phyloP scores from a whole-genome alignment of 306 rosid species.

The Canavalia ensiformis region DNA sequence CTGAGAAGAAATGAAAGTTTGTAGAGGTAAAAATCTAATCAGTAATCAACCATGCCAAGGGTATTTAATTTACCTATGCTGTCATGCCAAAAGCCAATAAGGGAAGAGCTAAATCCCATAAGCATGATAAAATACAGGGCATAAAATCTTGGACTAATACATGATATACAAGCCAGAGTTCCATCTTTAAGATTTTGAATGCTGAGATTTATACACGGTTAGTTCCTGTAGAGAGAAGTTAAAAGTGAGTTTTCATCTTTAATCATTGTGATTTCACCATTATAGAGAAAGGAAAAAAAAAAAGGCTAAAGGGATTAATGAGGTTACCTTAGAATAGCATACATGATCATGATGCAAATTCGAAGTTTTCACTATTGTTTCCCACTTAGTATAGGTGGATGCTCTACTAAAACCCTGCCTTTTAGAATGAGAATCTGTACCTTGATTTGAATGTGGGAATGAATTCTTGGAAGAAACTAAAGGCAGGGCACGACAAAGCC shows the following conservation, averaged over 20 bases:
- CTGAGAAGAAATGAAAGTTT: not conserved
- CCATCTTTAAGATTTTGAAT: slow-evolving; percentile 60
- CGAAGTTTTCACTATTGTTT: slow-evolving; percentile 88
- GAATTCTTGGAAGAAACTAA: slow-evolving; percentile 64
- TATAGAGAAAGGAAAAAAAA: not conserved
- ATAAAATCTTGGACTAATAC: slow-evolving; percentile 26
- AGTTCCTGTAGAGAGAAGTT: slow-evolving; percentile 70
- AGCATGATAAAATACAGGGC: slow-evolving; percentile 20
- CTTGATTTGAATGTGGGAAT: slow-evolving; percentile 44
- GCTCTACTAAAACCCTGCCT: slow-evolving; percentile 57
- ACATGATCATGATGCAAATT: slow-evolving; percentile 71
- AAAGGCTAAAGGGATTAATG: slow-evolving; percentile 19
- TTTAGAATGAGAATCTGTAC: slow-evolving; percentile 49
- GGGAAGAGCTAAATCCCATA: slow-evolving; percentile 23
- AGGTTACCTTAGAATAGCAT: slow-evolving; percentile 78
- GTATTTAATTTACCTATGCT: slow-evolving; percentile 40
- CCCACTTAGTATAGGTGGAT: slow-evolving; percentile 80
- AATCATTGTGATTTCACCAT: slow-evolving; percentile 4
- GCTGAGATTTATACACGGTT: slow-evolving; percentile 65
- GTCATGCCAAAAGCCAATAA: slow-evolving; percentile 34
- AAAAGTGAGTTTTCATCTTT: slow-evolving; percentile 30
- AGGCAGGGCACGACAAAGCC: slow-evolving; percentile 89
- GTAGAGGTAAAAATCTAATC: not conserved
- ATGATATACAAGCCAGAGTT: slow-evolving; percentile 34
- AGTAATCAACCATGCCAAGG: not conserved